Evolutionary conservation across 2,329 filamentous ascomycete species (phyloP).

Genomic region (Exserohilum turcica): DNA sequence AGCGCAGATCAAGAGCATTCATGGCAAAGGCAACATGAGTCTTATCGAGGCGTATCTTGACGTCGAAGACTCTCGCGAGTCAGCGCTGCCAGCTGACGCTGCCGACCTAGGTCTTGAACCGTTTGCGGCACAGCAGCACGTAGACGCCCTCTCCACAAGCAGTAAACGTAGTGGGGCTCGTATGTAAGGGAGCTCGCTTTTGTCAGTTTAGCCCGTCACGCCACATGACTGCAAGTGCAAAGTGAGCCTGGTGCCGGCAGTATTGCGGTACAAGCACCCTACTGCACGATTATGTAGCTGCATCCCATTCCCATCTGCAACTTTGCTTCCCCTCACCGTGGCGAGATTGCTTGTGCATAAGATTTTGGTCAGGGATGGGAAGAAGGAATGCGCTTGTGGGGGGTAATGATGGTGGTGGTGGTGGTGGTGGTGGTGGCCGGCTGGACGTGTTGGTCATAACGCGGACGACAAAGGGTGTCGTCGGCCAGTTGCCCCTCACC

Average conservation of each 20-base stretch:
- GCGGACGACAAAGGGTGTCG: too few species aligned
- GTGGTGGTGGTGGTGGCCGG: too few species aligned
- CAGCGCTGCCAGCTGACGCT: not conserved
- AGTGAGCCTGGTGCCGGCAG: not conserved
- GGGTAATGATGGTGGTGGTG: too few species aligned
- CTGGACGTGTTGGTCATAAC: too few species aligned
- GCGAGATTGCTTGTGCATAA: too few species aligned
- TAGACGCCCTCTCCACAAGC: not conserved
- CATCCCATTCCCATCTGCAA: not conserved
- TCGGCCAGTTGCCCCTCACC: too few species aligned
- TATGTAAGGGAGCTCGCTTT: constrained; percentile 1
- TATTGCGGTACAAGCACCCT: not conserved
- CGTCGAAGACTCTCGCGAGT: not conserved
- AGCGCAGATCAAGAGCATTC: constrained; percentile 17
- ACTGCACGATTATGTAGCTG: not conserved
- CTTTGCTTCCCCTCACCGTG: too few species aligned
- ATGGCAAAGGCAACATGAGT: constrained; percentile 23
- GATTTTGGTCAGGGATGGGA: too few species aligned
- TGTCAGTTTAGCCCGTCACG: not conserved
- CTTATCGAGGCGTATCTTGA: constrained; percentile 23
- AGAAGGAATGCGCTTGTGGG: too few species aligned
- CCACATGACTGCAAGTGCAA: not conserved
- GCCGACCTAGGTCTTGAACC: not conserved
- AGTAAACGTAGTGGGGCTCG: constrained; percentile 16
- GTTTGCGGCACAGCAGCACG: not conserved